phyloP scores from a whole-genome alignment of 768 basidiomycete genomes.

The Dioszegia hungarica region DNA sequence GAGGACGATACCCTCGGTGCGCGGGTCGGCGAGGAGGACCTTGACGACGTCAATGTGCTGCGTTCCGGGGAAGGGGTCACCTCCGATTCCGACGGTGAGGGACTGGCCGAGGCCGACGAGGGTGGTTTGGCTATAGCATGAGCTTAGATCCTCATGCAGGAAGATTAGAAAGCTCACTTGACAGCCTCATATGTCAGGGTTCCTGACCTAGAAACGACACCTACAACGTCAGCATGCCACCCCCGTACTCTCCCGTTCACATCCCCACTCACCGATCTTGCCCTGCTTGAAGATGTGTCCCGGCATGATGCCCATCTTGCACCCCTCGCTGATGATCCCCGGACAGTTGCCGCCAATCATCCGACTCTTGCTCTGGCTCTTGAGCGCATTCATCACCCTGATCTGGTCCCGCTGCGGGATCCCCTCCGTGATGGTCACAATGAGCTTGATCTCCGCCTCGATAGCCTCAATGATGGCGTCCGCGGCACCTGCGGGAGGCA shows the following conservation, averaged over 20 bases:
- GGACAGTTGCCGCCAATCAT: conserved; percentile 99
- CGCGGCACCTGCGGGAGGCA: conserved; percentile 91
- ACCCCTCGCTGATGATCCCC: conserved; percentile 96
- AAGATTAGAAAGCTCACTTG: conserved; percentile 49
- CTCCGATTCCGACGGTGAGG: conserved; percentile 93
- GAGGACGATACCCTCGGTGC: conserved; percentile 92
- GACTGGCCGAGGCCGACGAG: conserved; percentile 93
- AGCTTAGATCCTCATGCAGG: background rate
- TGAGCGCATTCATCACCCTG: conserved; percentile 86
- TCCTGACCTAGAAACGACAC: conserved; percentile 48
- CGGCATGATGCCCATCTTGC: conserved; percentile 97
- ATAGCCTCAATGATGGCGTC: conserved; percentile 99
- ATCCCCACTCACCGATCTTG: conserved; percentile 67
- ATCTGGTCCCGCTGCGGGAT: conserved; percentile 98
- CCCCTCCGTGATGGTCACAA: conserved; percentile 98
- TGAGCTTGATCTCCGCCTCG: conserved; percentile 93
- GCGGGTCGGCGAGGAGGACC: conserved; percentile 88
- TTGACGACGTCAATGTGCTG: conserved; percentile 94
- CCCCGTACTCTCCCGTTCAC: background rate
- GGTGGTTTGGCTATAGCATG: conserved; percentile 69
- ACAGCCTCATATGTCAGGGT: conserved; percentile 94
- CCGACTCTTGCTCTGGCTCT: conserved; percentile 86
- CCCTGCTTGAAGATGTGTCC: conserved; percentile 97
- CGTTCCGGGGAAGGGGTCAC: conserved; percentile 59
- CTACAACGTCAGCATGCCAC: too few species aligned